phyloP scores from a whole-genome alignment of 1,284 basidiomycete genomes.

The Cryptococcus neoformans region DNA sequence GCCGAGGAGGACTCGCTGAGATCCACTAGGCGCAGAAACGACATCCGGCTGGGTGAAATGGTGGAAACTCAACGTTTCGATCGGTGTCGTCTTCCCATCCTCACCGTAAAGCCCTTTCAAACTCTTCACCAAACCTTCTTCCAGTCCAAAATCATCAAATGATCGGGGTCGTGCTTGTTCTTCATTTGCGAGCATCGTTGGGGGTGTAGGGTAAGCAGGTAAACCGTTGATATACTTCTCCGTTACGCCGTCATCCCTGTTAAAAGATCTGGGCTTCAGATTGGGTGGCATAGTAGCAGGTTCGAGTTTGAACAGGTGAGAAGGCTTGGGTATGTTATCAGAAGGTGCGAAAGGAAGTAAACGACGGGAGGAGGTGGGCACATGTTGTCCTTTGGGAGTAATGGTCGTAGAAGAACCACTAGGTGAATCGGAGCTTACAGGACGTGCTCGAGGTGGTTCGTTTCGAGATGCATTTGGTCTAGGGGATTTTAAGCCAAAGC shows the following conservation, averaged over 20 bases:
- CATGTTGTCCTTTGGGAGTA: background rate
- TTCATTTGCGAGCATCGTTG: background rate
- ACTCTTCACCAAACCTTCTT: constrained; percentile 60
- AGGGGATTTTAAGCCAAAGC: too few species aligned
- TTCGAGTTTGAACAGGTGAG: background rate
- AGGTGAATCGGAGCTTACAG: too few species aligned
- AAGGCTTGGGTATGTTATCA: background rate
- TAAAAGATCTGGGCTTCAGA: background rate
- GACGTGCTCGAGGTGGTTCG: too few species aligned
- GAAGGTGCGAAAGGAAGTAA: background rate
- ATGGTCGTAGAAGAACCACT: too few species aligned
- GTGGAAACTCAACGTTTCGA: constrained; percentile 68
- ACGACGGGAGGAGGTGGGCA: background rate
- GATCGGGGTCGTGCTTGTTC: constrained; percentile 13
- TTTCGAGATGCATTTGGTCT: too few species aligned
- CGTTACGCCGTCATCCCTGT: background rate
- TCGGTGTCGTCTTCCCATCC: constrained; percentile 57
- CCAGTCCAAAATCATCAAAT: constrained; percentile 47
- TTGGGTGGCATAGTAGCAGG: background rate
- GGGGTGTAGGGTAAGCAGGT: background rate
- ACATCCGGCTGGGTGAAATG: constrained; percentile 52
- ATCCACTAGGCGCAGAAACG: background rate
- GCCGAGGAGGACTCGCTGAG: constrained; percentile 56
- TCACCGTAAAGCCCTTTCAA: constrained; percentile 57
- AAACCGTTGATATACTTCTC: background rate